Percentiles rank a stretch among this genome's conserved stretches.
phyloP scores from a whole-genome alignment of 768 basidiomycete species.

The Boletus barrowsii region DNA sequence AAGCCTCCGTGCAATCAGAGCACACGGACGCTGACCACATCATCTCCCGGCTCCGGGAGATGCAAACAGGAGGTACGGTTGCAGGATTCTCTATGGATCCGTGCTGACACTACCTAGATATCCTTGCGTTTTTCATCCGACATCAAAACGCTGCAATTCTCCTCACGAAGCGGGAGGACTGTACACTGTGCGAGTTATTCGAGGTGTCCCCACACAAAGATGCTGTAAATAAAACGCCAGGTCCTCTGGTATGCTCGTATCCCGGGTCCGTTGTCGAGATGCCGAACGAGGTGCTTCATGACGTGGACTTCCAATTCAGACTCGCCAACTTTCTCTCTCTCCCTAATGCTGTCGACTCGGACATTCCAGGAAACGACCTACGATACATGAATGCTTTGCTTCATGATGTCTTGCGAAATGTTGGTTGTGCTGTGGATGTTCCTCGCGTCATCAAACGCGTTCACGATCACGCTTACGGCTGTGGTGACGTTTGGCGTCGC shows the following conservation, averaged over 20 bases:
- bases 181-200: slow-evolving; percentile 8
- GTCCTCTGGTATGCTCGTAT: slow-evolving; percentile 16
- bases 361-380: neutral
- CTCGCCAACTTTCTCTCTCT: slow-evolving; percentile 6
- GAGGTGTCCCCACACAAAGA: slow-evolving; percentile 29
- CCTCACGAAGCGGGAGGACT: slow-evolving; percentile 22
- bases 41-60: neutral
- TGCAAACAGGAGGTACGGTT: neutral
- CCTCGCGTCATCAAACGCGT: neutral
- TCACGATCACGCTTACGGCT: neutral
- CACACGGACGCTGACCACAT: neutral
- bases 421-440: neutral
- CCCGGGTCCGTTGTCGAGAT: slow-evolving; percentile 19
- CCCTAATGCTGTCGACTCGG: neutral
- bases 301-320: slow-evolving; percentile 10
- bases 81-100: no score
- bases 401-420: neutral
- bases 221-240: slow-evolving; percentile 31
- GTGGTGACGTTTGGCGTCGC: neutral
- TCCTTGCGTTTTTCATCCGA: slow-evolving; percentile 36
- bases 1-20: neutral
- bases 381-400: neutral
- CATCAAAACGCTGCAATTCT: slow-evolving; percentile 44
- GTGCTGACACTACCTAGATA: slow-evolving; percentile 25
- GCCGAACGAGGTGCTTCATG: slow-evolving; percentile 7